These are phyloP conservation scores for Phaeosphaeria sp. DNA, from an alignment of 2,329 filamentous ascomycete species.

Conservation along the genomic window DNA sequence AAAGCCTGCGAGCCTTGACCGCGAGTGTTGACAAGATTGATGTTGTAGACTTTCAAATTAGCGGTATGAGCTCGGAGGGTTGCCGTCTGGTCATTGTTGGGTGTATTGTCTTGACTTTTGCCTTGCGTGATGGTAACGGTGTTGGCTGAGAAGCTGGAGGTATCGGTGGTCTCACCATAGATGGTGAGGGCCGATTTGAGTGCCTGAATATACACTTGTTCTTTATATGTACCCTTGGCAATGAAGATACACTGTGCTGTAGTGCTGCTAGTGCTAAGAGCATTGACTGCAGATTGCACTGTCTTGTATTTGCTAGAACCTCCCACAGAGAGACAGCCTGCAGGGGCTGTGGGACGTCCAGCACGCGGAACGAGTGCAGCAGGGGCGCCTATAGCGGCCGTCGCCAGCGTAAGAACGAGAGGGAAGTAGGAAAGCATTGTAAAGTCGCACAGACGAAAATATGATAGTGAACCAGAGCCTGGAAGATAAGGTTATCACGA, in stretches of 20 bases:
- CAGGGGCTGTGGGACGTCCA: constrained; percentile 54
- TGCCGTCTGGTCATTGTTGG: constrained; percentile 61
- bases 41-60: constrained; percentile 67
- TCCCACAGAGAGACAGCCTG: constrained; percentile 59
- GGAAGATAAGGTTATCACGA: not conserved
- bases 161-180: constrained; percentile 65
- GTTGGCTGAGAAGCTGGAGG: constrained; percentile 59
- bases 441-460: not conserved
- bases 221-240: constrained; percentile 64
- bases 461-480: not conserved
- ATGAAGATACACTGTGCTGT: constrained; percentile 68
- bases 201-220: constrained; percentile 63
- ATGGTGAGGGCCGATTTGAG: constrained; percentile 60
- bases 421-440: constrained; percentile 24
- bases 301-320: constrained; percentile 53
- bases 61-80: constrained; percentile 57
- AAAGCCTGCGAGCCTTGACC: constrained; percentile 60
- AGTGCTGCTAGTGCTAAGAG: constrained; percentile 61
- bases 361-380: constrained; percentile 25
- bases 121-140: constrained; percentile 62
- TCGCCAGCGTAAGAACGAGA: constrained; percentile 29
- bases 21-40: constrained; percentile 59
- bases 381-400: constrained; percentile 29
- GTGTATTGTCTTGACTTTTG: constrained; percentile 54
- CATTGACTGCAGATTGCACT: constrained; percentile 64